phyloP scores from a whole-genome alignment of 108 stramenopile genomes.

The Aurantiochytrium sp. region DNA sequence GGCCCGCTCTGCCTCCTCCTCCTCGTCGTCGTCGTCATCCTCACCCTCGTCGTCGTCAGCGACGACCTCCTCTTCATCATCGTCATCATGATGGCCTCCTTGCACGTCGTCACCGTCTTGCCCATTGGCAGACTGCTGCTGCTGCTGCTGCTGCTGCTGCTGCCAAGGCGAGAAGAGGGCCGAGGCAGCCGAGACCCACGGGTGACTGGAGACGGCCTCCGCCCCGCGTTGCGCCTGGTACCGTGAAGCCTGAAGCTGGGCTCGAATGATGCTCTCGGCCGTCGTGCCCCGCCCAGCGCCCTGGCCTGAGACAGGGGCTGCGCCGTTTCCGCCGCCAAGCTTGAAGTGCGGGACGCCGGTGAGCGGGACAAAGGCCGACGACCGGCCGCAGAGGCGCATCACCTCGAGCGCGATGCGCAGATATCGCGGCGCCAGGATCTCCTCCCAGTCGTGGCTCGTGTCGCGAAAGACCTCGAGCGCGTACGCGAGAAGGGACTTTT shows the following conservation, averaged over 20 bases:
- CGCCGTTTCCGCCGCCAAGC: no score
- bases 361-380: background rate
- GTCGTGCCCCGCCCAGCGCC: background rate
- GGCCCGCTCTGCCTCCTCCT: no score
- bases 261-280: background rate
- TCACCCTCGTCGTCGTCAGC: no score
- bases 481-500: constrained; percentile 9
- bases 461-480: constrained; percentile 15
- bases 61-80: no score
- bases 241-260: background rate
- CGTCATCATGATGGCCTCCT: background rate
- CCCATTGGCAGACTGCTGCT: background rate
- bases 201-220: no score
- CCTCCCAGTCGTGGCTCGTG: background rate
- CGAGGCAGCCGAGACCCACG: no score
- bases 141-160: no score
- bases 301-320: background rate
- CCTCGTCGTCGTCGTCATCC: no score
- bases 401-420: background rate
- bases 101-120: background rate
- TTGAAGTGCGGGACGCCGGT: background rate
- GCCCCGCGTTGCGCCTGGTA: no score
- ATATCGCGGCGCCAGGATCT: background rate
- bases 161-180: no score
- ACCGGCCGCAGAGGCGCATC: background rate